Evolutionary conservation across 768 basidiomycete genomes (phyloP).

Genomic region (Lentinula boryana): DNA sequence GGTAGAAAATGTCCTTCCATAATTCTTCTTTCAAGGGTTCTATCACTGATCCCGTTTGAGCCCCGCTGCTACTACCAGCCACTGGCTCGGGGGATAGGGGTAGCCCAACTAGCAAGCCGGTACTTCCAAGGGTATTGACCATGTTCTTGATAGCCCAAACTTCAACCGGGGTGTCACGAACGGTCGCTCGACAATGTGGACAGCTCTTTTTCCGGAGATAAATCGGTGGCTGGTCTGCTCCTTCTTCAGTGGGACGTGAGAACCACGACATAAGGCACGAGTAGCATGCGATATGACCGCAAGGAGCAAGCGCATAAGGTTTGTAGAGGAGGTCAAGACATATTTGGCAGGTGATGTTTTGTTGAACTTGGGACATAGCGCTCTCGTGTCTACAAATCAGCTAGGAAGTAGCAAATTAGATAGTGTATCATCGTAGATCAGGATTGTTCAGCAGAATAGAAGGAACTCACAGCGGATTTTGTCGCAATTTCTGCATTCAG

Average conservation of each 20-base stretch:
- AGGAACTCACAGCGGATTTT: neutral
- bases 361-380: constrained; percentile 48
- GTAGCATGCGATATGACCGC: constrained; percentile 71
- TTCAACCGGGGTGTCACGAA: constrained; percentile 59
- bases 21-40: constrained; percentile 34
- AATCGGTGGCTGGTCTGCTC: constrained; percentile 35
- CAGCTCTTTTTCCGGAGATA: constrained; percentile 50
- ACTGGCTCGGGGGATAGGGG: constrained; percentile 12
- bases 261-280: constrained; percentile 76
- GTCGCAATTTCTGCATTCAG: constrained; percentile 1
- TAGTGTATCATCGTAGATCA: neutral
- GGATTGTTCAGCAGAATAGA: neutral
- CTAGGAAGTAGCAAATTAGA: constrained; percentile 20
- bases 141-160: constrained; percentile 69
- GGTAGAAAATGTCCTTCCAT: constrained; percentile 61
- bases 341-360: constrained; percentile 70
- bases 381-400: constrained; percentile 47
- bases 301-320: constrained; percentile 71
- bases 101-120: constrained; percentile 38
- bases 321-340: constrained; percentile 70
- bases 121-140: constrained; percentile 45
- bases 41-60: constrained; percentile 11
- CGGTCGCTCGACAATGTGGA: constrained; percentile 62
- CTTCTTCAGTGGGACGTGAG: constrained; percentile 34
- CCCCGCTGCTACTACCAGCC: constrained; percentile 11